A percentile compares a stretch with the other conserved stretches of the same genome.
Evolutionary conservation across 352 stramenopile genomes (phyloP).

Genomic region (Globisporangium alternatum): DNA sequence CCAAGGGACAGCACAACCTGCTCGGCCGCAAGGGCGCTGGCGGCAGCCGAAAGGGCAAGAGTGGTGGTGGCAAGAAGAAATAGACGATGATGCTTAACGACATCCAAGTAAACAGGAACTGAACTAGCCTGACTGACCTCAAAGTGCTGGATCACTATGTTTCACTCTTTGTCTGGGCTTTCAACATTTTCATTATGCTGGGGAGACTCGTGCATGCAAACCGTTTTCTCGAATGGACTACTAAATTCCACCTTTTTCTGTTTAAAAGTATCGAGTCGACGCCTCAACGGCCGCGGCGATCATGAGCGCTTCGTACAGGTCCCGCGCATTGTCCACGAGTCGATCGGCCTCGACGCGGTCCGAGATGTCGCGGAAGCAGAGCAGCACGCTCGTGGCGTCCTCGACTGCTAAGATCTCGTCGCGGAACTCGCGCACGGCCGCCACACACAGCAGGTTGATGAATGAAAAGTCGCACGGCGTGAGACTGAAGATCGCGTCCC

Average conservation of each 20-base stretch:
- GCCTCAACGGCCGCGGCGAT: constrained; percentile 60
- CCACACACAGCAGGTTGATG: constrained; percentile 77
- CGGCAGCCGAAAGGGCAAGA: constrained; percentile 11
- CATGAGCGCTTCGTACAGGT: constrained; percentile 66
- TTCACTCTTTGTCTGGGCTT: not conserved
- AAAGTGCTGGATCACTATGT: not conserved
- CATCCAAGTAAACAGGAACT: constrained; percentile 21
- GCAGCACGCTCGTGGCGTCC: constrained; percentile 53
- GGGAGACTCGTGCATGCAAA: not conserved
- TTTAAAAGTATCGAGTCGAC: constrained; percentile 22
- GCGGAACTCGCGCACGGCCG: constrained; percentile 59
- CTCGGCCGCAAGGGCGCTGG: constrained; percentile 29
- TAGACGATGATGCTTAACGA: constrained; percentile 15
- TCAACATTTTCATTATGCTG: not conserved
- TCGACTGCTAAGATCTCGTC: constrained; percentile 61
- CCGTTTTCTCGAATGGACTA: not conserved
- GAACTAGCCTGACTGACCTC: constrained; percentile 6
- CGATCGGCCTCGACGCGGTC: constrained; percentile 44
- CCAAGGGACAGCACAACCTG: constrained; percentile 28
- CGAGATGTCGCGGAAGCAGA: constrained; percentile 55
- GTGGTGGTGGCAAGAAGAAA: constrained; percentile 26
- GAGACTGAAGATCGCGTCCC: constrained; percentile 75
- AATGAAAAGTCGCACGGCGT: constrained; percentile 72
- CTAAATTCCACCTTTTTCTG: not conserved
- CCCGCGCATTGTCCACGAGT: constrained; percentile 53